Evolutionary conservation across 192 early-diverging fungal genomes (phyloP).

Genomic region (Lobosporangium transversale): DNA sequence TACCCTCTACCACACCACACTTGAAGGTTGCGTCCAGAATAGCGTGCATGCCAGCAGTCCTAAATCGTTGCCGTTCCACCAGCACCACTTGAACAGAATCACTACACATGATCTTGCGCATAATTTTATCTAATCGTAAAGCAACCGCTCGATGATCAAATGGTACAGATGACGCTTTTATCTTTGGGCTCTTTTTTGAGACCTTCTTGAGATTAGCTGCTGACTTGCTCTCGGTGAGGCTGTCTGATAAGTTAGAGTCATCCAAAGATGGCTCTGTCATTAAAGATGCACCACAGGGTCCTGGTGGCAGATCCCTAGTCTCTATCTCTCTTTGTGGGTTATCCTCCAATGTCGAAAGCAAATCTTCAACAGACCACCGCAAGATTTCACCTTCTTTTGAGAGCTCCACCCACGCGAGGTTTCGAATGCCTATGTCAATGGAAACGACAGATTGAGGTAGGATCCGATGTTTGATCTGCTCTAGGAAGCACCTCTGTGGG

Average conservation of each 20-base stretch:
- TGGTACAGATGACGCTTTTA: conserved; percentile 7
- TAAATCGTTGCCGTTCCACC: conserved; percentile 57
- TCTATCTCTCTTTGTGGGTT: too few species aligned
- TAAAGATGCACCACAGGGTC: too few species aligned
- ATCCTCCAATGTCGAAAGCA: conserved; percentile 9
- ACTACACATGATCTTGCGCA: conserved; percentile 8
- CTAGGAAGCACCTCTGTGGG: neutral
- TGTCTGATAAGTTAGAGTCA: neutral
- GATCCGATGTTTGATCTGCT: conserved; percentile 10
- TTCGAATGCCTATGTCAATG: conserved; percentile 62
- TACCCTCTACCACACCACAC: conserved; percentile 56
- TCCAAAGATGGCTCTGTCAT: too few species aligned
- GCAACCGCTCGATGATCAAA: conserved; percentile 15
- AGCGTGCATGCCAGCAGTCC: conserved; percentile 36
- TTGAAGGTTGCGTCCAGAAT: conserved; percentile 53
- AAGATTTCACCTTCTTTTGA: conserved; percentile 40
- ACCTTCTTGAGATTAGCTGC: neutral
- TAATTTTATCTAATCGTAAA: conserved; percentile 17
- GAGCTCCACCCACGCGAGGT: conserved; percentile 60
- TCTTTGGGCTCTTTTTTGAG: neutral
- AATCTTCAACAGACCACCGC: conserved; percentile 54
- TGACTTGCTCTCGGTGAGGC: neutral
- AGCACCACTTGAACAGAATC: conserved; percentile 16
- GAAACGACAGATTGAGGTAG: conserved; percentile 53
- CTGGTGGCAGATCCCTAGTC: too few species aligned